Conservation (phyloP, 225 moss, liverwort and hornwort genomes). For the Antitrichia curtipendula region DNA sequence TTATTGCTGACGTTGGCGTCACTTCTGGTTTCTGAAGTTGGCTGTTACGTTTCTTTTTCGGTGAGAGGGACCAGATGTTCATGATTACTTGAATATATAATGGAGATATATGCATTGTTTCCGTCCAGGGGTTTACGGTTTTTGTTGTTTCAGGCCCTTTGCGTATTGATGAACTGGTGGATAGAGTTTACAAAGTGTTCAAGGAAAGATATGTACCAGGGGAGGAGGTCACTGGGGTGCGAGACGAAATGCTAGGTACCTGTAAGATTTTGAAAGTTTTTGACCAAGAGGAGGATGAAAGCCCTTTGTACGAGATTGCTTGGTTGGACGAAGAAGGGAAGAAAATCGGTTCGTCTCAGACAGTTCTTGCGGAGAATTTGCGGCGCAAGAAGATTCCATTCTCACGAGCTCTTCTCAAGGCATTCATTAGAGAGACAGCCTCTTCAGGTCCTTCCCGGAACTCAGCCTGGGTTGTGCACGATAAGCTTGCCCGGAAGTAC, state of each 20-base stretch:
- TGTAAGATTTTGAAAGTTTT: slow-evolving; percentile 80
- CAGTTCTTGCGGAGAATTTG: slow-evolving; percentile 34
- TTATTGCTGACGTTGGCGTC: not conserved
- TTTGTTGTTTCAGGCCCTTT: slow-evolving; percentile 54
- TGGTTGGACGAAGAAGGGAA: slow-evolving; percentile 92
- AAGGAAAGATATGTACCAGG: slow-evolving; percentile 83
- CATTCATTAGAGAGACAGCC: slow-evolving; percentile 83
- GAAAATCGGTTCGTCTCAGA: slow-evolving; percentile 42
- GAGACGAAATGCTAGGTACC: slow-evolving; percentile 38
- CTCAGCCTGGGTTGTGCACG: slow-evolving; percentile 81
- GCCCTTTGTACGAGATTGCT: slow-evolving; percentile 63
- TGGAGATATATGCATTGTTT: not conserved
- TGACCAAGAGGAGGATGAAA: slow-evolving; percentile 54
- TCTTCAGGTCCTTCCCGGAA: slow-evolving; percentile 59
- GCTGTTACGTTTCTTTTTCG: not conserved
- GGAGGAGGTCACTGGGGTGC: slow-evolving; percentile 68
- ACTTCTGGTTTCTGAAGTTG: not conserved
- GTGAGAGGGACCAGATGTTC: not conserved
- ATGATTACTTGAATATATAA: not conserved
- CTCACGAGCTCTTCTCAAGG: slow-evolving; percentile 78
- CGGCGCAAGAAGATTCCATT: slow-evolving; percentile 81
- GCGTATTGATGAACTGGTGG: slow-evolving; percentile 91
- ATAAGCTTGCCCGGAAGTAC: slow-evolving; percentile 77
- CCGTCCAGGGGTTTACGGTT: not conserved
- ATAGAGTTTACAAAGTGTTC: slow-evolving; percentile 85